A percentile compares a stretch with the other conserved stretches of the same genome.
Conservation (phyloP, 1,284 basidiomycete genomes). For the Ganoderma leucocontextum region DNA sequence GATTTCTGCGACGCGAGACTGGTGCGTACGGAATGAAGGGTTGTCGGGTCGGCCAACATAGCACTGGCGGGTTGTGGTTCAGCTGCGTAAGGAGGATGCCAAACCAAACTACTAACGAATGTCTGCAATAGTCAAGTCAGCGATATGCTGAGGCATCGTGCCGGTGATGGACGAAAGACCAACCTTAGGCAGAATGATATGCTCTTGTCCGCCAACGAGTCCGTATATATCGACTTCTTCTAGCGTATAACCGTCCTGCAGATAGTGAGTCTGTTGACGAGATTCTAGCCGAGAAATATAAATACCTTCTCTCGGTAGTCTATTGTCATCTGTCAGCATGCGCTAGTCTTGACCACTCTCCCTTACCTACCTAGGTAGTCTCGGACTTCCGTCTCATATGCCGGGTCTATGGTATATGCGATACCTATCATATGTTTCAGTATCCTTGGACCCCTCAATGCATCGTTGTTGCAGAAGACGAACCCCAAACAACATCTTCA, state of each 20-base stretch:
- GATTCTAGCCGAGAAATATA: background rate
- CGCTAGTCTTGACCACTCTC: background rate
- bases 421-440: conserved; percentile 57
- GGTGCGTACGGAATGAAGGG: conserved; percentile 72
- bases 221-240: conserved; percentile 70
- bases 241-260: conserved; percentile 78
- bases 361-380: conserved; percentile 74
- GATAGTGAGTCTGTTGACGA: background rate
- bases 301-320: conserved; percentile 84
- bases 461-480: conserved; percentile 27
- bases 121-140: conserved; percentile 26
- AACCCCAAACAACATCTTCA: conserved; percentile 87
- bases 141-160: conserved; percentile 31
- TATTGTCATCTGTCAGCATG: conserved; percentile 37
- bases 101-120: conserved; percentile 31
- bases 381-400: conserved; percentile 75
- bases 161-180: background rate
- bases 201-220: conserved; percentile 59
- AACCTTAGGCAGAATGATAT: conserved; percentile 62
- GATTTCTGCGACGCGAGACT: background rate
- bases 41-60: conserved; percentile 84
- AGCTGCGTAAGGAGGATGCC: conserved; percentile 6
- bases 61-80: conserved; percentile 49
- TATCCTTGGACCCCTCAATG: background rate
- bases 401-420: conserved; percentile 85